phyloP scores from a whole-genome alignment of 352 stramenopile genomes.

The Phytophthora quininea region DNA sequence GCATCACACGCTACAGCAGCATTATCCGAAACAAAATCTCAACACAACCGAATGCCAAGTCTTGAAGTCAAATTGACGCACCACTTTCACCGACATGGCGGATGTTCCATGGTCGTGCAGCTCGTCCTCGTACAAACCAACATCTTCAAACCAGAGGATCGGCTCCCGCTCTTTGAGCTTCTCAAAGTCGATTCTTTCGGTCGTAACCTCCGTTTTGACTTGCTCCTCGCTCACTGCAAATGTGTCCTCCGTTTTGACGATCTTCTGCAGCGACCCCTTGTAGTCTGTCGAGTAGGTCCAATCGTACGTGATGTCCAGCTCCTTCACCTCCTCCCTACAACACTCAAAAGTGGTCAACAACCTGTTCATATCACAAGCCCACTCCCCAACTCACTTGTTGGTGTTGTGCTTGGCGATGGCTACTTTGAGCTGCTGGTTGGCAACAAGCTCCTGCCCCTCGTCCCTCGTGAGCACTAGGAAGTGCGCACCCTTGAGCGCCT shows the following conservation, averaged over 20 bases:
- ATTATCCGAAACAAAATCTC: conserved; percentile 10
- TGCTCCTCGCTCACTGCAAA: conserved; percentile 39
- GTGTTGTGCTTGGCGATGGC: conserved; percentile 80
- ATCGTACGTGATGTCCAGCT: conserved; percentile 84
- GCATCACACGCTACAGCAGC: conserved; percentile 71
- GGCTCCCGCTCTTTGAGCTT: conserved; percentile 84
- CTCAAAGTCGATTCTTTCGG: conserved; percentile 73
- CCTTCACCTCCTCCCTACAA: conserved; percentile 77
- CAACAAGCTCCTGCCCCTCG: conserved; percentile 50
- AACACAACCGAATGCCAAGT: neutral
- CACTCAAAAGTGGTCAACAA: conserved; percentile 4
- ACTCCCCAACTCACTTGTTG: conserved; percentile 52
- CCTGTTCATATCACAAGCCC: neutral
- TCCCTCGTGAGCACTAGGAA: conserved; percentile 59
- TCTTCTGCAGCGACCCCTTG: conserved; percentile 71
- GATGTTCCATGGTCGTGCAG: conserved; percentile 85
- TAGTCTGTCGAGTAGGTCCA: conserved; percentile 89
- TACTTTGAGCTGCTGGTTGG: conserved; percentile 82
- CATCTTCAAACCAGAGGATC: conserved; percentile 87
- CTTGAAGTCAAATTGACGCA: conserved; percentile 27
- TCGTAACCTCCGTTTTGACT: conserved; percentile 43
- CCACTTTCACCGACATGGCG: conserved; percentile 85
- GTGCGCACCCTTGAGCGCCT: conserved; percentile 77
- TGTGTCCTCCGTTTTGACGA: conserved; percentile 32
- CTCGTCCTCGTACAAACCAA: conserved; percentile 82